Evolutionary conservation across 345 rosid genomes (phyloP), one percentile per base, ranked within the genome.

Genomic region (Aquilaria sinensis): DNA sequence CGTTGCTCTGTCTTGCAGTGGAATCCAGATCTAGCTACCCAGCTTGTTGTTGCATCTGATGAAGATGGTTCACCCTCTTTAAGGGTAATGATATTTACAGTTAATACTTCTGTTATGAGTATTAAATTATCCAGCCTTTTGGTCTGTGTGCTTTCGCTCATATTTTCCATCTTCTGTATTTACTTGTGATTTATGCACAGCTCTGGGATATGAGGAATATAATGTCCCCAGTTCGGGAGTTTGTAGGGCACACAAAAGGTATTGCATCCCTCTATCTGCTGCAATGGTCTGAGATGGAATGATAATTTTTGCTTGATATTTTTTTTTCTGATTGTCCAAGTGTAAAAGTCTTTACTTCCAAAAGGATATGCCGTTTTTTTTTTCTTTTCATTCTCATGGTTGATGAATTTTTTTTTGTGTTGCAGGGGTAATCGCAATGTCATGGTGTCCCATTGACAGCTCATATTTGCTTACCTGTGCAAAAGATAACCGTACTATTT

Each of bases 161-260:
- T 57, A 5, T 32, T 6, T 29, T 57, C 3, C 5, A 32, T 33
- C 13, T 57, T 57, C 12, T 56, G 37, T 49, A 47, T 54, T 29
- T 48, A 48, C 6, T 55, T 60, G 49, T 80, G n/a, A 68, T 76
- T 76, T 58, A 67, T 50, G 49, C 58, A 51, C 90, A 91, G 99
- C 97, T 95, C 72, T 91, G 99, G 99, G 99, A 95, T 70, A 89
- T 95, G 98, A 78, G 99, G 64, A 91, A 95, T 78, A 77, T 74
- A 62, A 69, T 95, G 88, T 77, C 90, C 51, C 99, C 99, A 45
- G 88, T 91, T 61, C 84, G 76, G 68, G 97, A 95, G 79, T 84
- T 89, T 73, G 84, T 71, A 57, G 99, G 99, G 29, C 99, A 91
- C 82, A 76, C 93, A 45, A 91, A 75, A 83, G 99, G 98, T 91